phyloP scores from a whole-genome alignment of 805 yeast species.

The Yarrowia osloensis region DNA sequence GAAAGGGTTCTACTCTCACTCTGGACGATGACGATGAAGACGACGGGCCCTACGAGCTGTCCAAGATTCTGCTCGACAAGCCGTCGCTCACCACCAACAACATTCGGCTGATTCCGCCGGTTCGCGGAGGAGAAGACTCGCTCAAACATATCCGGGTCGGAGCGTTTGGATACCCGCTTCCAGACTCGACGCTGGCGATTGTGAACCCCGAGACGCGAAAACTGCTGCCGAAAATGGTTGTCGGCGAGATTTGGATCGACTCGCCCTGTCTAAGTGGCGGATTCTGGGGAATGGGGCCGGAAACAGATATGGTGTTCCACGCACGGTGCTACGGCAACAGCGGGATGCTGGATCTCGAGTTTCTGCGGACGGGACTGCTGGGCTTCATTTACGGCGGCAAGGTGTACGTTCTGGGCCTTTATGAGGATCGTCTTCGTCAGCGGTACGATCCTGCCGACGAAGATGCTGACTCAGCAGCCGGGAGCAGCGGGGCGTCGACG shows the following conservation, averaged over 20 bases:
- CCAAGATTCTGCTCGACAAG: slow-evolving; percentile 72
- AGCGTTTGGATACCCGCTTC: slow-evolving; percentile 91
- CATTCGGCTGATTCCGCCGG: slow-evolving; percentile 63
- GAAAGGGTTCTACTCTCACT: slow-evolving; percentile 45
- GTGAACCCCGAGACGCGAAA: slow-evolving; percentile 90
- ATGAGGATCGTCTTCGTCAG: slow-evolving; percentile 89
- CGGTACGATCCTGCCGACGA: slow-evolving; percentile 60
- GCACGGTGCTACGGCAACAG: slow-evolving; percentile 72
- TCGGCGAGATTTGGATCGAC: slow-evolving; percentile 98
- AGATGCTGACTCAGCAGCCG: slow-evolving; percentile 33
- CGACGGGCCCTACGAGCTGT: slow-evolving; percentile 49
- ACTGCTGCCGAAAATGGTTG: slow-evolving; percentile 70
- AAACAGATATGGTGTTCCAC: slow-evolving; percentile 74
- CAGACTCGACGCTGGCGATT: slow-evolving; percentile 89
- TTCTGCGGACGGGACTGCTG: slow-evolving; percentile 83
- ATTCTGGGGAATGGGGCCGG: slow-evolving; percentile 69
- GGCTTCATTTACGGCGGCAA: slow-evolving; percentile 89
- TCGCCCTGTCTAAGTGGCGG: slow-evolving; percentile 90
- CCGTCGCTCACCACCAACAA: slow-evolving; percentile 71
- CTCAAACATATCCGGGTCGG: slow-evolving; percentile 69
- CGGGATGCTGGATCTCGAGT: slow-evolving; percentile 72
- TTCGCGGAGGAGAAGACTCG: slow-evolving; percentile 46
- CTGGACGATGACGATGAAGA: slow-evolving; percentile 47
- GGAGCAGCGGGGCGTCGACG: slow-evolving; percentile 10
- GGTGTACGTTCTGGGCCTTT: slow-evolving; percentile 82